Base-by-base conservation (phyloP, 106 monocot genomes). In the Dendrobium huoshanense region DNA sequence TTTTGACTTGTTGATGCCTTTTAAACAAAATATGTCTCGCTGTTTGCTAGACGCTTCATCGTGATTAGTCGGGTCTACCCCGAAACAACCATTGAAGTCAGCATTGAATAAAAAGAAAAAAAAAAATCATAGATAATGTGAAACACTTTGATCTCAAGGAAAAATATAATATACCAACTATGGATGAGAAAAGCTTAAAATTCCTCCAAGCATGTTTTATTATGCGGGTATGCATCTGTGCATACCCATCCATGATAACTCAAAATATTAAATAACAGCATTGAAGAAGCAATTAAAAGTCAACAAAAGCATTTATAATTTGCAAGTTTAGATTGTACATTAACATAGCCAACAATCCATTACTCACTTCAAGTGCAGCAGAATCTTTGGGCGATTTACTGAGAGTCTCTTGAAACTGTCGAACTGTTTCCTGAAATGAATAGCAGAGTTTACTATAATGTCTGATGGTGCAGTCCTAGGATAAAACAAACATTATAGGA, bases 281-380 rank as follows among this genome's bases (percentile, higher is more conserved):
- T 37, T 13, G 31, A 33, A 33, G 16, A 72, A 72, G 72, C 33
- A 70, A 72, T 33, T 15, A 20, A 43, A 29, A 16, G 6, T 72
- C 33, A 15, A 72, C 4, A 41, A 74, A 74, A 74, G 74, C 41
- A 74, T 19, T 74, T 74, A 74, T 20, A 19, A 17, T 43, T 17
- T 74, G 33, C 15, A 8, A 4, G 6, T 44, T 5, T 29, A 74
- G n/a, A 19, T 74, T 24, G 51, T 9, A 61, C 13, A 78, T 7
- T 78, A 78, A 19, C 42, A 73, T 11, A 40, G 43, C 22, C 20
- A 81, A 75, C 25, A 18, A 51, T 51, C 13, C 43, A 77, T 45
- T 48, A 82, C 89, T 93, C 77, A 96, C 96, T 83, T 96, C 91
- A 83, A 94, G 90, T 82, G 94, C 93, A 54, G 81, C 73, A 37